A percentile compares a stretch with the other conserved stretches of the same genome.
phyloP scores from a whole-genome alignment of 805 yeast genomes.

The Saccharomyces kudriavzevii region DNA sequence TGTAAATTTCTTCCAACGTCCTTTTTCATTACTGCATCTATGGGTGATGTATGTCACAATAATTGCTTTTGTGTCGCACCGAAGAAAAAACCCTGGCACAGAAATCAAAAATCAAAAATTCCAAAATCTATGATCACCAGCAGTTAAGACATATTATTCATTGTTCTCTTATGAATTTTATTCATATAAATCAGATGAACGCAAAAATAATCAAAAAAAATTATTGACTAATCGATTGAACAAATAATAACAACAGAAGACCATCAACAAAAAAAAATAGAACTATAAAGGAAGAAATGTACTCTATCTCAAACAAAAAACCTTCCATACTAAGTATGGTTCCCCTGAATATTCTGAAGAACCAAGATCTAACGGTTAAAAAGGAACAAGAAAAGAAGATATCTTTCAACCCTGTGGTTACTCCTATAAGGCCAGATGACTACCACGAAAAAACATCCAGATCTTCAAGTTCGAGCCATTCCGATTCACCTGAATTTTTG shows the following conservation, averaged over 20 bases:
- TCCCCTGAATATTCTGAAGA: neutral
- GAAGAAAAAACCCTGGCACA: neutral
- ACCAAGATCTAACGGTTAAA: neutral
- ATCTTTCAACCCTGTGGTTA: neutral
- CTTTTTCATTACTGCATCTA: neutral
- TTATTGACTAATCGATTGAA: neutral
- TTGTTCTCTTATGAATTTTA: neutral
- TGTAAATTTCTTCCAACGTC: neutral
- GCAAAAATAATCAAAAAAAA: neutral
- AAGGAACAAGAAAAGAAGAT: neutral
- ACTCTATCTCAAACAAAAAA: neutral
- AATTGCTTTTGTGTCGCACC: neutral
- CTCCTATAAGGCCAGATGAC: neutral
- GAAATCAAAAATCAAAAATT: neutral
- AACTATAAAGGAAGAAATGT: neutral
- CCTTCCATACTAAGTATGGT: neutral
- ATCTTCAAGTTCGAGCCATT: conserved; percentile 1
- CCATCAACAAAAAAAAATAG: neutral
- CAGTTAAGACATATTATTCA: no score
- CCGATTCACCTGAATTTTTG: conserved; percentile 6
- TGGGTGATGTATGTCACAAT: neutral
- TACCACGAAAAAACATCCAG: neutral
- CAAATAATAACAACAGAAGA: neutral
- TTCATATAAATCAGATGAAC: neutral
- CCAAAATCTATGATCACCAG: no score